phyloP scores from a whole-genome alignment of 306 rosid genomes.

The Cotoneaster glaucophyllus region DNA sequence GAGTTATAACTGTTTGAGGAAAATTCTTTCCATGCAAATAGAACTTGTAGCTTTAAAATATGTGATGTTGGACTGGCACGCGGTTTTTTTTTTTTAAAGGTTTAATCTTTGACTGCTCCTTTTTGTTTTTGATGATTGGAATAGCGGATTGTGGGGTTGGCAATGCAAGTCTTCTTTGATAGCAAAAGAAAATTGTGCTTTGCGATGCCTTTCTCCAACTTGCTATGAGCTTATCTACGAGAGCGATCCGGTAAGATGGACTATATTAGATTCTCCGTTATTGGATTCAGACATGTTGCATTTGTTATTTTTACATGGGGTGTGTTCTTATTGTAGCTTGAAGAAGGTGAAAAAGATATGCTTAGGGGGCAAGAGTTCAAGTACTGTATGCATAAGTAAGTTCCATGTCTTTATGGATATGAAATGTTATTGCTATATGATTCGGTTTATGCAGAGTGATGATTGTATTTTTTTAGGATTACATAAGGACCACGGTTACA shows the following conservation, averaged over 20 bases:
- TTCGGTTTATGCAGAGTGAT: neutral
- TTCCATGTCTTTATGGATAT: neutral
- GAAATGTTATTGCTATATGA: neutral
- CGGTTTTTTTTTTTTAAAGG: neutral
- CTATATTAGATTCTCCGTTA: neutral
- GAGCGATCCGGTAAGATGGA: slow-evolving; percentile 73
- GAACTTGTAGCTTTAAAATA: neutral
- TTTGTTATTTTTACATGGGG: neutral
- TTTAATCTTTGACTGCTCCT: neutral
- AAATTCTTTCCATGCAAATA: neutral
- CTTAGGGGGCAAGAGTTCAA: slow-evolving; percentile 76
- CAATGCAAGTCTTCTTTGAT: slow-evolving; percentile 59
- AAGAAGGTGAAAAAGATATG: slow-evolving; percentile 91
- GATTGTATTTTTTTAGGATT: neutral
- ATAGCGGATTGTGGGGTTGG: slow-evolving; percentile 88
- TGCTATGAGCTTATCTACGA: slow-evolving; percentile 73
- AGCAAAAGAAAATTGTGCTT: slow-evolving; percentile 86
- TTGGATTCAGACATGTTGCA: neutral
- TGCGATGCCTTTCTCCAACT: slow-evolving; percentile 75
- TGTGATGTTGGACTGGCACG: neutral
- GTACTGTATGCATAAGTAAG: slow-evolving; percentile 85
- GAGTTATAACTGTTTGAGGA: neutral
- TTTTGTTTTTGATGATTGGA: neutral
- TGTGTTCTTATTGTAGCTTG: slow-evolving; percentile 53
- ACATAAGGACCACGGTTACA: neutral